Base-by-base conservation (phyloP, 192 early-diverging fungal species). In the Coemansia erecta region DNA sequence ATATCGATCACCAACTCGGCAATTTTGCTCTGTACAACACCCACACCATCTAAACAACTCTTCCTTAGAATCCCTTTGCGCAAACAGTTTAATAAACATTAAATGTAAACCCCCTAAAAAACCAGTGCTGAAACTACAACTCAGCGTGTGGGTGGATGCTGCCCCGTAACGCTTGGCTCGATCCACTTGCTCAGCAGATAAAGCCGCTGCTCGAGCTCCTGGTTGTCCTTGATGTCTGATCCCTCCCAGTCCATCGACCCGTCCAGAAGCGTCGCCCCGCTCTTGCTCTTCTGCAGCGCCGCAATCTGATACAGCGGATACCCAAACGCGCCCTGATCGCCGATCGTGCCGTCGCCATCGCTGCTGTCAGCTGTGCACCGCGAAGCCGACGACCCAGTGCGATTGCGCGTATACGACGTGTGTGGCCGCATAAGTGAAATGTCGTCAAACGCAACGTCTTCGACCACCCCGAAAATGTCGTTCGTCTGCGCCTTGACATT, bases 121-220 rank as follows among this genome's bases (percentile, higher is more conserved):
- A 42, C 37, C 19, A 49, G 53, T 51, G 35, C 59, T 58, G 9
- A n/a, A 49, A 49, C n/a, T 51, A 13, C 4, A 15, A 2, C 1
- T 31, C 13, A 51, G 23, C 49, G 49, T 9, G 35, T 37, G 4
- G 49, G 28, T 56, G 28, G 56, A 22, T 23, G 58, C 52, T 13
- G 50, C 24, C 21, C 21, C 60, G 47, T 50, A 51, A 6, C 15
- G 47, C 17, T 21, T 65, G 49, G 70, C 60, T 79, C 76, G n/a
- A 79, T 53, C 76, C 76, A 79, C 52, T 69, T 79, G 70, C 76
- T 79, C 24, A 79, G 66, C 66, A 71, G 64, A 19, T 72, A 79
- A 23, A 79, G 63, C 13, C 68, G 64, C 70, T 79, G 76, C 52
- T 79, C 76, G 10, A 79, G 63, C 65, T 79, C 76, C 47, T 79